phyloP scores from a whole-genome alignment of 2,329 filamentous ascomycete species.

The Pyrenophora seminiperda region DNA sequence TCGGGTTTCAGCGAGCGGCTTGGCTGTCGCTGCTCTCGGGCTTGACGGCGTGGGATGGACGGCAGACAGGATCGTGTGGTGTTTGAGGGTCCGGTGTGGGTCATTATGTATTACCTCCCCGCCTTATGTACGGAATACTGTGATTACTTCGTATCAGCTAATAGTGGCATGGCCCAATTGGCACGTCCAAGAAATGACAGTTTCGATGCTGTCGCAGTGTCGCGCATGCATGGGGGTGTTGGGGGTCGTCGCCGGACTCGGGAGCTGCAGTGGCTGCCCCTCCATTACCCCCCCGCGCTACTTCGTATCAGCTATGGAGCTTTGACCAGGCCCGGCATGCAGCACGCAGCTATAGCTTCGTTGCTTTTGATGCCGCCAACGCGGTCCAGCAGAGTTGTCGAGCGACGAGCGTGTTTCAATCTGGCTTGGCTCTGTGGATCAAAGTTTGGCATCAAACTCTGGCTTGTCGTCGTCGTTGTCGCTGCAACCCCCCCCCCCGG shows the following conservation, averaged over 20 bases:
- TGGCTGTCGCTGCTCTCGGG: constrained; percentile 19
- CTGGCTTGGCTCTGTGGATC: constrained; percentile 31
- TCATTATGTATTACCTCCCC: no score
- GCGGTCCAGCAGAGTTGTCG: constrained; percentile 16
- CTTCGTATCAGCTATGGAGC: no score
- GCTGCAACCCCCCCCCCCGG: not conserved
- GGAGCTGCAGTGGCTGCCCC: constrained; percentile 19
- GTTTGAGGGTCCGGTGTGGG: constrained; percentile 22
- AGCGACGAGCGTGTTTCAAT: constrained; percentile 21
- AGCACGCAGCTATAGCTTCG: constrained; percentile 24
- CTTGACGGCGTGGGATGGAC: constrained; percentile 30
- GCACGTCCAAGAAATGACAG: constrained; percentile 14
- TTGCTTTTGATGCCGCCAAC: constrained; percentile 36
- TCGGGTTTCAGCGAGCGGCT: constrained; percentile 11
- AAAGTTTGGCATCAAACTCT: constrained; percentile 35
- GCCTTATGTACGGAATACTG: no score
- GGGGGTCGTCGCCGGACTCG: constrained; percentile 12
- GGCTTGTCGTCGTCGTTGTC: constrained; percentile 19
- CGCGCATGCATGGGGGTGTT: constrained; percentile 14
- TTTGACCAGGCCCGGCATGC: constrained; percentile 31
- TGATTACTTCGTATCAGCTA: no score
- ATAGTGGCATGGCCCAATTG: no score
- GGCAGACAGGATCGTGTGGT: constrained; percentile 20
- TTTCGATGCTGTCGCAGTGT: constrained; percentile 20
- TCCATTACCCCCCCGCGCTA: constrained; percentile 22